phyloP scores from a whole-genome alignment of 495 filamentous ascomycete species.

The Aspergillus asperescens region DNA sequence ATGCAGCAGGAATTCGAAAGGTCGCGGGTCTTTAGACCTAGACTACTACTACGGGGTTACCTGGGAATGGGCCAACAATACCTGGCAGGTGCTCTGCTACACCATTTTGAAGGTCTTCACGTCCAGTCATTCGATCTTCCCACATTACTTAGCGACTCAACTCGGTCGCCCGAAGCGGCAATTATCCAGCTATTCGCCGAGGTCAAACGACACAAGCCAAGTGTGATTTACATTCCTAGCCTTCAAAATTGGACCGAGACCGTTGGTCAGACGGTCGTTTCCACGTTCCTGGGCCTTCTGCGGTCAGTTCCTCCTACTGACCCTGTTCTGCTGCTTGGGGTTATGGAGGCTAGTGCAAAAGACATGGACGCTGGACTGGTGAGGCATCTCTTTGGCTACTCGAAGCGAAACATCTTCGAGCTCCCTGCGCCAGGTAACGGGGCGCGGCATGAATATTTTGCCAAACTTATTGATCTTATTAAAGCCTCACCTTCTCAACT shows the following conservation, averaged over 20 bases:
- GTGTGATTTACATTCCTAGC: slow-evolving; percentile 89
- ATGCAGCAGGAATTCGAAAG: slow-evolving; percentile 88
- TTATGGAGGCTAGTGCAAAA: slow-evolving; percentile 60
- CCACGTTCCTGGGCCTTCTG: slow-evolving; percentile 74
- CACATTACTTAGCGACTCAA: slow-evolving; percentile 66
- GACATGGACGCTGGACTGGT: slow-evolving; percentile 57
- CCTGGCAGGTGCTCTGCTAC: slow-evolving; percentile 75
- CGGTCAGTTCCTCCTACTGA: slow-evolving; percentile 77
- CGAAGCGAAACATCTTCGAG: slow-evolving; percentile 65
- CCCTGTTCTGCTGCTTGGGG: slow-evolving; percentile 77
- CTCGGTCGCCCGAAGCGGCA: slow-evolving; percentile 74
- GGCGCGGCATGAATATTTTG: slow-evolving; percentile 72
- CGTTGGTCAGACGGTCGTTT: slow-evolving; percentile 59
- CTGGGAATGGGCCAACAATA: slow-evolving; percentile 94
- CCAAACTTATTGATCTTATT: slow-evolving; percentile 63
- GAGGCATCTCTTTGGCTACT: slow-evolving; percentile 76
- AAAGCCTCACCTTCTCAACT: slow-evolving; percentile 75
- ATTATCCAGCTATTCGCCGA: slow-evolving; percentile 87
- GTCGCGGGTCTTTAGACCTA: slow-evolving; percentile 81
- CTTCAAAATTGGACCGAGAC: slow-evolving; percentile 81
- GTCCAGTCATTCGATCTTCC: slow-evolving; percentile 93
- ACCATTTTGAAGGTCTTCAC: slow-evolving; percentile 88
- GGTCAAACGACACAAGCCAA: slow-evolving; percentile 88
- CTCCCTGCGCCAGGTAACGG: slow-evolving; percentile 60
- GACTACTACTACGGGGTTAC: slow-evolving; percentile 70